Conservation (phyloP, 2,329 filamentous ascomycete genomes). For the Chaetothyriales sp. region DNA sequence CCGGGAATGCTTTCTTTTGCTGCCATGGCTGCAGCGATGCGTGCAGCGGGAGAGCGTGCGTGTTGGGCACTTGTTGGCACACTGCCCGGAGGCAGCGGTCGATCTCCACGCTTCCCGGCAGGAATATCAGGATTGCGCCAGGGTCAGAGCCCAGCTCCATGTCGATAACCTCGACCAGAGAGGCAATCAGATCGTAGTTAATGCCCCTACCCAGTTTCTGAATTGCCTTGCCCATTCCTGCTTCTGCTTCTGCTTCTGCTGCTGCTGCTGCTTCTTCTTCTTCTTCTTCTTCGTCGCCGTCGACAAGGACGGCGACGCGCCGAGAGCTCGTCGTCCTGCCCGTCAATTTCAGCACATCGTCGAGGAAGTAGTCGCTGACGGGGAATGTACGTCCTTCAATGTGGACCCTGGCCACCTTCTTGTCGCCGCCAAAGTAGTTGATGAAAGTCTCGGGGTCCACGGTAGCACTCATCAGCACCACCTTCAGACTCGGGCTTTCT, state of each 20-base stretch:
- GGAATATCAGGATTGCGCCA: slow-evolving; percentile 87
- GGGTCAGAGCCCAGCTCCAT: slow-evolving; percentile 56
- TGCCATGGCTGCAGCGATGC: slow-evolving; percentile 81
- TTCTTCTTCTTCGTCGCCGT: slow-evolving; percentile 27
- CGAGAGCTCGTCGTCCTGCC: slow-evolving; percentile 22
- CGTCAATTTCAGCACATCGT: slow-evolving; percentile 71
- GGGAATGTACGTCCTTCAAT: slow-evolving; percentile 83
- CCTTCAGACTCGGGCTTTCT: slow-evolving; percentile 63
- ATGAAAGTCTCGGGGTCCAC: slow-evolving; percentile 78
- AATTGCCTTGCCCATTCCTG: slow-evolving; percentile 50
- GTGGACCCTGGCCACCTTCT: slow-evolving; percentile 64
- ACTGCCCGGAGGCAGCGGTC: slow-evolving; percentile 62
- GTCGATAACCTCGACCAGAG: slow-evolving; percentile 72
- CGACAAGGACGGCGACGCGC: slow-evolving; percentile 24
- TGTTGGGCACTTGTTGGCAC: slow-evolving; percentile 42
- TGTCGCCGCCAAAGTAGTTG: slow-evolving; percentile 62
- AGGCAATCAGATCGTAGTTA: slow-evolving; percentile 76
- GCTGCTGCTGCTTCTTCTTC: slow-evolving; percentile 9
- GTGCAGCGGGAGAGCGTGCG: slow-evolving; percentile 77
- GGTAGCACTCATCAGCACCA: slow-evolving; percentile 93
- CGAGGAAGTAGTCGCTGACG: slow-evolving; percentile 77
- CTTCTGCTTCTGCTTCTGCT: slow-evolving; percentile 22
- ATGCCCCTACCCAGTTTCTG: slow-evolving; percentile 66
- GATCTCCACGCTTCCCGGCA: slow-evolving; percentile 87
- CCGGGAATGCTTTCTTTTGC: slow-evolving; percentile 72